Evolutionary conservation across 495 filamentous ascomycete genomes (phyloP), one percentile per base, ranked within the genome.

Genomic region (Annulohypoxylon bovei): DNA sequence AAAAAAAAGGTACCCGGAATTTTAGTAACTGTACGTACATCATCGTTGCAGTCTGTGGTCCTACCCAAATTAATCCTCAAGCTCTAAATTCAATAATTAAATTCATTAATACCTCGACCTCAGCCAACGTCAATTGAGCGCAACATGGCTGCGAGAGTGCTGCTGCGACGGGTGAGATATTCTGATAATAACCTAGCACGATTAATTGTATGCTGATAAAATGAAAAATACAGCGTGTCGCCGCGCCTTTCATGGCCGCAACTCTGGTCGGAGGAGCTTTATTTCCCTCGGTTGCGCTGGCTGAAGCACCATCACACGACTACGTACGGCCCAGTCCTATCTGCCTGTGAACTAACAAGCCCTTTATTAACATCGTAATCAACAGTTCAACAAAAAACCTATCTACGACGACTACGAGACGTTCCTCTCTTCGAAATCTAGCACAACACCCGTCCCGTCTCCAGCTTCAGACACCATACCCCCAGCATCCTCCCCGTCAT

Each of bases 371-470:
- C 30, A 49, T 50, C 68, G 28, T 14, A n/a, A 55, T 37, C 73
- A 82, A 80, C 44, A 77, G 68, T 73, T 70, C 65, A 72, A 85
- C 77, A 91, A 89, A 74, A 97, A 96, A 84, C 88, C 94, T 54
- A 95, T 97, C 82, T 97, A 97, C 85, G 92, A 95, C 77, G 88
- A 92, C 80, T 84, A 86, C 78, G 76, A 84, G 73, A 66, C 54
- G 8, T 74, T 70, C 62, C 74, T 79, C 66, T 80, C 80, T 70
- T 76, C 83, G 71, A 62, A 79, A 57, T 44, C 75, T 62, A 68
- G 37, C 69, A 67, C 77, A 32, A 77, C 72, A 60, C 76, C 76
- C 12, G 75, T 71, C 65, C 70, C 66, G 55, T 76, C 76, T 53
- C 74, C 69, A 39, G 67, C 68, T 47, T 75, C 73, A 30, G 70